phyloP scores from a whole-genome alignment of 73 alveolate species.

The Stentor roeselii region DNA sequence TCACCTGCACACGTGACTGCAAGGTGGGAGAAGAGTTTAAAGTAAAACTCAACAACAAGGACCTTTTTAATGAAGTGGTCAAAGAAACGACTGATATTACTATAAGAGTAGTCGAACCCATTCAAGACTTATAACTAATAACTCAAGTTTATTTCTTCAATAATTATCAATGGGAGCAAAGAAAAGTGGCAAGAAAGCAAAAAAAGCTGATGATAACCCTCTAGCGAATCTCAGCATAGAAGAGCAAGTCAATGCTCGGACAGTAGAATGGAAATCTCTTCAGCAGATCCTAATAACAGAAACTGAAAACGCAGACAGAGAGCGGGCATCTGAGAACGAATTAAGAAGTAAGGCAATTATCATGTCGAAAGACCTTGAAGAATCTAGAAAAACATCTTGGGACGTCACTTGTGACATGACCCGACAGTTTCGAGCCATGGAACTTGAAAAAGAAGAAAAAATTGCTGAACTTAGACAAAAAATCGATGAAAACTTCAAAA shows the following conservation, averaged over 20 bases:
- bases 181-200: constrained; percentile 50
- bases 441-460: constrained; percentile 47
- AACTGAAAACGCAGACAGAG: constrained; percentile 45
- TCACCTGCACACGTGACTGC: constrained; percentile 3
- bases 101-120: background rate
- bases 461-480: constrained; percentile 42
- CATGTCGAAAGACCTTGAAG: constrained; percentile 45
- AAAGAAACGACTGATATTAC: background rate
- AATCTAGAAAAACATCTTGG: constrained; percentile 43
- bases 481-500: constrained; percentile 27
- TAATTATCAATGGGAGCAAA: constrained; percentile 44
- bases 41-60: background rate
- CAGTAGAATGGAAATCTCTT: constrained; percentile 52
- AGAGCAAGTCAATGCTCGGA: constrained; percentile 38
- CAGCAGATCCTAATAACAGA: constrained; percentile 44
- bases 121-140: background rate
- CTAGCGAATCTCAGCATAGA: constrained; percentile 28
- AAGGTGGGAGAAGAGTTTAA: background rate
- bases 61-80: background rate
- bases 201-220: constrained; percentile 46
- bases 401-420: constrained; percentile 72
- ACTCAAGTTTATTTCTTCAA: background rate
- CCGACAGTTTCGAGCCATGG: constrained; percentile 54
- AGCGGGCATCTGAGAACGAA: constrained; percentile 61
- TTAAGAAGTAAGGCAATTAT: constrained; percentile 37